These are phyloP conservation scores for Penicillium polonicum DNA, from an alignment of 2,329 filamentous ascomycete species.

Conservation along the genomic window DNA sequence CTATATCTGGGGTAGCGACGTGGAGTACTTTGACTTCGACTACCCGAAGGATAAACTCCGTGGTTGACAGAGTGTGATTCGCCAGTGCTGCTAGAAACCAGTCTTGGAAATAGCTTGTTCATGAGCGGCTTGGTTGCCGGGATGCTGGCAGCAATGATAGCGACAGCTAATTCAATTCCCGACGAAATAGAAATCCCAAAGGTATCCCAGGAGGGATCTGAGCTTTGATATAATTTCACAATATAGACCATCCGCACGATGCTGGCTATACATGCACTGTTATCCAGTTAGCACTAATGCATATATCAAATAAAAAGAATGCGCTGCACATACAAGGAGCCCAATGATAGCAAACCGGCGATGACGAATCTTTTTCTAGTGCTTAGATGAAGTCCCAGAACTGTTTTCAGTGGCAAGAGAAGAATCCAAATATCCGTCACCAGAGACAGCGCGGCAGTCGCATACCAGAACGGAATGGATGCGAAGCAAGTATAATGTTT, in stretches of 20 bases:
- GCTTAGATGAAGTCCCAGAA: not conserved
- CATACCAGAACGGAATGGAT: conserved; percentile 11
- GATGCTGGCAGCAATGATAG: not conserved
- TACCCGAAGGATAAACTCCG: not conserved
- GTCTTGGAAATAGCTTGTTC: not conserved
- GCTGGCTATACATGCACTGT: conserved; percentile 14
- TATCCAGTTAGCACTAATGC: not conserved
- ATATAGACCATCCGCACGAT: conserved; percentile 14
- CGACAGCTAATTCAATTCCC: conserved; percentile 3
- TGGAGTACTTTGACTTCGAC: not conserved
- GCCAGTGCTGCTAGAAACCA: not conserved
- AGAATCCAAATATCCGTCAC: conserved; percentile 15
- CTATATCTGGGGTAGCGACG: not conserved
- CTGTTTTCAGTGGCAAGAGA: conserved; percentile 4
- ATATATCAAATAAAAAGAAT: not conserved
- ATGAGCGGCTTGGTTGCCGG: not conserved
- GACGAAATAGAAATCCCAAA: conserved; percentile 12
- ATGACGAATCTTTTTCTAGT: not conserved
- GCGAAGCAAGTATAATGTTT: not conserved
- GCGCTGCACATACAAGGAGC: not conserved
- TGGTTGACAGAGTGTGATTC: not conserved
- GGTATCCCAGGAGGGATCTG: conserved; percentile 12
- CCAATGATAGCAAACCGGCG: not conserved
- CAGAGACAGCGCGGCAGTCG: conserved; percentile 3
- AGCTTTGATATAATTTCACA: conserved; percentile 10